These are phyloP conservation scores for Nicotiana obtusifolia DNA, from an alignment of 257 asterid species.

Conservation along the genomic window DNA sequence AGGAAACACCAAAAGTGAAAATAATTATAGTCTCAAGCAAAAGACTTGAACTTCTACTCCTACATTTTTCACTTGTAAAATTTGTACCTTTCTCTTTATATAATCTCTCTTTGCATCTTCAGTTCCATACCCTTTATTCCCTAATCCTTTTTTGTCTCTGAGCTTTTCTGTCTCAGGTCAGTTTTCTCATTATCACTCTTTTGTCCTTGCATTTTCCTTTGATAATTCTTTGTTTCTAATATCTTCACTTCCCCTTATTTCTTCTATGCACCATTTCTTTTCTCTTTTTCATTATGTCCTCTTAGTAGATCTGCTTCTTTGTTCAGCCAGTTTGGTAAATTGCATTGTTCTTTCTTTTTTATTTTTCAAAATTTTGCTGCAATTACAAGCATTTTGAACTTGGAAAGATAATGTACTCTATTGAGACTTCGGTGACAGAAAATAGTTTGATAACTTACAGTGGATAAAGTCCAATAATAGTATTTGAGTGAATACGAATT, in stretches of 20 bases:
- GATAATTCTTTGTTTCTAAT: background rate
- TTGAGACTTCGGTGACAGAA: no score
- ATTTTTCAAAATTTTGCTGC: background rate
- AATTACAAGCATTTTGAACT: background rate
- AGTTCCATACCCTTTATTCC: background rate
- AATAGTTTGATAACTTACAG: no score
- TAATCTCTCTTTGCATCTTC: background rate
- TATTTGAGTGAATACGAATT: no score
- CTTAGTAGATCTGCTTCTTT: background rate
- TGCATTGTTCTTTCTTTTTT: no score
- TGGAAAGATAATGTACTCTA: background rate
- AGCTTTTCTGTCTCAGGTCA: background rate
- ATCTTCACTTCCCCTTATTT: no score
- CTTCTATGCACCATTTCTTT: no score
- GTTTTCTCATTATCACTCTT: background rate
- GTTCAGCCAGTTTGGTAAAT: background rate
- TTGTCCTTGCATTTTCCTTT: background rate
- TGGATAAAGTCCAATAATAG: no score
- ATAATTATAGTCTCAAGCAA: background rate
- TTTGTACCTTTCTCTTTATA: background rate
- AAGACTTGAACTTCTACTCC: background rate
- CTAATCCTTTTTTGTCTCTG: background rate
- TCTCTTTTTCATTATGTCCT: background rate
- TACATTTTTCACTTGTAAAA: background rate
- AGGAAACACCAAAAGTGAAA: background rate